Evolutionary conservation across 176 grass and related monocot species (phyloP), one percentile per base, ranked within the genome.

Genomic region (Eleusine indica): DNA sequence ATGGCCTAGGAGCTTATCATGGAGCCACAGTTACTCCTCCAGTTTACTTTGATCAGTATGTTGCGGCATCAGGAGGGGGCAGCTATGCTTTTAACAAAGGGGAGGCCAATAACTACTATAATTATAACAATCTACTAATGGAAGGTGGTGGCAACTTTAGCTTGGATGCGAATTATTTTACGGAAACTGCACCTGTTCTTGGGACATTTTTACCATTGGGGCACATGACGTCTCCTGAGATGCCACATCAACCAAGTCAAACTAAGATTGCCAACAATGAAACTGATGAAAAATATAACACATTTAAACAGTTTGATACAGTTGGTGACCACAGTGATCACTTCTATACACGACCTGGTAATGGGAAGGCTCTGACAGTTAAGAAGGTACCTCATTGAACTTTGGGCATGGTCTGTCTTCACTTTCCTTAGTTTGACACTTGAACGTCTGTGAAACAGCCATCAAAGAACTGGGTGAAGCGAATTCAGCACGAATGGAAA

Each of bases 401-500:
- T 49, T 44, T 86, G 35, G 5, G 28, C 25, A 54, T 69, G 6
- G 25, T 44, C 61, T 82, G 11, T 76, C 71, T 77, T 37, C 66
- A 76, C 42, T 56, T 41, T 87, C 48, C 52, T 66, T 12, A 74
- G 66, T 68, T 78, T 43, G 70, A 63, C 73, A 53, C 22, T 68
- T 6, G 21, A 17, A 73, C 82, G 46, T 43, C 40, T 53, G 74
- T 65, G 82, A 72, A 78, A 70, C 87, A 97, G 87, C 91, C 94
- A 73, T 58, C 83, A 32, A 94, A 90, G 70, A 75, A 76, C n/a
- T 97, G 92, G 91, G 85, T 87, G 35, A 92, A 83, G 85, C 77
- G 69, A 74, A 85, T 97, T 83, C 91, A 97, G 46, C 80, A 92
- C 84, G 94, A 97, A 22, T 97, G 94, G 94, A 94, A 88, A 79